Conservation (phyloP, 2,329 filamentous ascomycete species). For the Hymenoscyphus repandus region DNA sequence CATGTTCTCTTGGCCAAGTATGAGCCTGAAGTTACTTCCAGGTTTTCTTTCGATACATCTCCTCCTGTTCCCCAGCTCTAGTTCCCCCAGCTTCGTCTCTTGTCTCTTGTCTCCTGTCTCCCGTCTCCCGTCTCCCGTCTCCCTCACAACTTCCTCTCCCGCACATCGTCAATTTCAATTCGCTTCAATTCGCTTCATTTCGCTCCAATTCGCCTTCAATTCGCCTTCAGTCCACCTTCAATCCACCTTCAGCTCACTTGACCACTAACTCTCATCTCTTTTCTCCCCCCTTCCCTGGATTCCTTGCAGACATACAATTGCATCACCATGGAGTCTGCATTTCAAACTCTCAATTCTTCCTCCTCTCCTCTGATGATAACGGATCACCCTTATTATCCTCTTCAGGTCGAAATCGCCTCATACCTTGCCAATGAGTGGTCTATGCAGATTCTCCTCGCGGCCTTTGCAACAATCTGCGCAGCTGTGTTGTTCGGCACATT, state of each 20-base stretch:
- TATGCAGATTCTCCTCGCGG: constrained; percentile 51
- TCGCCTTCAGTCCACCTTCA: too few relatives aligned
- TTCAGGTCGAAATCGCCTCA: constrained; percentile 53
- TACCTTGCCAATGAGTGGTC: constrained; percentile 63
- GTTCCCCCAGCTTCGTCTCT: not conserved
- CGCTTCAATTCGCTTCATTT: too few relatives aligned
- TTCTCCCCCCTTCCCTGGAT: not conserved
- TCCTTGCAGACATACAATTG: not conserved
- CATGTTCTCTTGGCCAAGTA: too few relatives aligned
- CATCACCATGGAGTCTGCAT: constrained; percentile 13
- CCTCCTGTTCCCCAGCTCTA: not conserved
- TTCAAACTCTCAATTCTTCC: constrained; percentile 16
- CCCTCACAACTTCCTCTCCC: not conserved
- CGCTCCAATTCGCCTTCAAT: constrained; percentile 1
- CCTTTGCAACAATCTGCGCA: constrained; percentile 53
- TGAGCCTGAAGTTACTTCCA: not conserved
- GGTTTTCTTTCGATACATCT: too few relatives aligned
- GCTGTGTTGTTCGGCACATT: constrained; percentile 54
- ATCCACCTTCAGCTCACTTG: not conserved
- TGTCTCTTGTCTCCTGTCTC: not conserved
- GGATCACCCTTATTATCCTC: constrained; percentile 66
- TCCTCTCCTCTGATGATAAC: constrained; percentile 18
- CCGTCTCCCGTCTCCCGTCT: not conserved
- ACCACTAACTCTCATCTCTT: not conserved
- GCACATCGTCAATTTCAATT: too few relatives aligned